Evolutionary conservation across 2,329 filamentous ascomycete species (phyloP).

Genomic region (Scedosporium boydii): DNA sequence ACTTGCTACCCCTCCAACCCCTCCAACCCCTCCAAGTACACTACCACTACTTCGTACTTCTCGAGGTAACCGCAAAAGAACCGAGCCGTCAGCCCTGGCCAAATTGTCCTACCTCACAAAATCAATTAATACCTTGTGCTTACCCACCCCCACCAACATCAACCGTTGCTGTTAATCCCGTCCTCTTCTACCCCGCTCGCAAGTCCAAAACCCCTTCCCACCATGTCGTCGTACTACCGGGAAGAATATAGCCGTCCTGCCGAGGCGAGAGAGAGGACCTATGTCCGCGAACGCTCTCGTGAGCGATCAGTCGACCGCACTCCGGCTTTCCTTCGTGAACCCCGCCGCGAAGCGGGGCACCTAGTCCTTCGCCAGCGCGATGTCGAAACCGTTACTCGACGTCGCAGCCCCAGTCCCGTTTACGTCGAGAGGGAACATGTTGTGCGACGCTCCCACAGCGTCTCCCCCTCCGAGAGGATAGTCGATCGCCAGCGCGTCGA

Average conservation of each 20-base stretch:
- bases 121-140: not conserved
- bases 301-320: conserved; percentile 4
- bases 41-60: too few relatives aligned
- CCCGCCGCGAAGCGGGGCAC: conserved; percentile 38
- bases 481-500: conserved; percentile 17
- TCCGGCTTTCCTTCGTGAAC: conserved; percentile 41
- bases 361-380: conserved; percentile 46
- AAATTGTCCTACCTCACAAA: not conserved
- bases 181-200: not conserved
- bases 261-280: not conserved
- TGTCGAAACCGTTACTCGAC: conserved; percentile 39
- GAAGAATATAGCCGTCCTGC: not conserved
- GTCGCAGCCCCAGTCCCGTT: conserved; percentile 32
- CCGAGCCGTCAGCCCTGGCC: too few relatives aligned
- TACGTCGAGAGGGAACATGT: conserved; percentile 18
- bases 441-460: conserved; percentile 31
- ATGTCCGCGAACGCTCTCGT: not conserved
- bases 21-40: too few relatives aligned
- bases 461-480: conserved; percentile 23
- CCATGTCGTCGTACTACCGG: conserved; percentile 1
- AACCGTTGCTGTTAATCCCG: not conserved
- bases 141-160: not conserved
- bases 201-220: not conserved
- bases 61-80: too few relatives aligned
- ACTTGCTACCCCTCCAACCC: too few relatives aligned